Evolutionary conservation across 2,329 filamentous ascomycete genomes (phyloP).

Genomic region (Davidsoniella virescens): DNA sequence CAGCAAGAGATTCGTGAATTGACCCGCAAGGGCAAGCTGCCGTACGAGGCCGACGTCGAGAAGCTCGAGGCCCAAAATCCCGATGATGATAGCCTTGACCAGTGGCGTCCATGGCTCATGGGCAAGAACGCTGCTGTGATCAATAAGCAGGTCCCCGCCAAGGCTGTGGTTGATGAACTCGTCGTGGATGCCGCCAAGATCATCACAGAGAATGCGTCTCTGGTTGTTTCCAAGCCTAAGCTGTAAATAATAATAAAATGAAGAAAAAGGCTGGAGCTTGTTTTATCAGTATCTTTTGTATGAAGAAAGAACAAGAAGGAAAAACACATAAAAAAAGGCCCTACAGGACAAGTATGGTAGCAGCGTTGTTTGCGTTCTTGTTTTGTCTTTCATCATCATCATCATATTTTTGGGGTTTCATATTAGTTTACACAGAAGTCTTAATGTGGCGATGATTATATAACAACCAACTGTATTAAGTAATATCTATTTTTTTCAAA

Average conservation of each 20-base stretch:
- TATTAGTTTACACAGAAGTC: too few relatives aligned
- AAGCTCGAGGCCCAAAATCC: constrained; percentile 51
- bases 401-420: background rate
- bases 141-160: constrained; percentile 81
- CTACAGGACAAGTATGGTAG: background rate
- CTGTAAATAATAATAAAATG: constrained; percentile 39
- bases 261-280: background rate
- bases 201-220: constrained; percentile 47
- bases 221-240: constrained; percentile 40
- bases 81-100: constrained; percentile 77
- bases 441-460: too few relatives aligned
- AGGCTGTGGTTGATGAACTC: constrained; percentile 87
- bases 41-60: constrained; percentile 89
- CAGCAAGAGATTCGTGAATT: constrained; percentile 81
- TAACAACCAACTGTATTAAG: too few relatives aligned
- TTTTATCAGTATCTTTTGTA: background rate
- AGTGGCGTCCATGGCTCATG: constrained; percentile 85
- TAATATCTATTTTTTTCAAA: too few relatives aligned
- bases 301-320: background rate
- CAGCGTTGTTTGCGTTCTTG: background rate
- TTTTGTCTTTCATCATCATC: background rate
- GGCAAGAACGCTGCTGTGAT: constrained; percentile 90
- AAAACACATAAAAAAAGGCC: background rate
- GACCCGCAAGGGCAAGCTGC: constrained; percentile 74
- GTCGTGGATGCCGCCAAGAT: constrained; percentile 62